phyloP scores from a whole-genome alignment of 2,329 filamentous ascomycete genomes.

The Aspergillus thermomutatus region DNA sequence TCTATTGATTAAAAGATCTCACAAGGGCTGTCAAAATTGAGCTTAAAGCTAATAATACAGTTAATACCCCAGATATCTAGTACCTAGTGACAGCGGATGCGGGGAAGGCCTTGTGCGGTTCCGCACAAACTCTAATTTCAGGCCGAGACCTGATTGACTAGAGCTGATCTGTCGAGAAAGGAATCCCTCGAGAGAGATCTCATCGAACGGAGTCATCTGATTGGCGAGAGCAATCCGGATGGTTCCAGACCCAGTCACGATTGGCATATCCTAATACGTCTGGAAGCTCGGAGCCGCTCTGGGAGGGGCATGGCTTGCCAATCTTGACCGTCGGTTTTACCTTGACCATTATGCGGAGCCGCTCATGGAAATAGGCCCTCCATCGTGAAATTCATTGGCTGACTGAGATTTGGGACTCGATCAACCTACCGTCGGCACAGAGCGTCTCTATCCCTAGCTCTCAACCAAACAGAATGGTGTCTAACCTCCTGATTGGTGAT shows the following conservation, averaged over 20 bases:
- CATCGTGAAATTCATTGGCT: background rate
- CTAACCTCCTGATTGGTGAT: background rate
- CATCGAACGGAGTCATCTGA: background rate
- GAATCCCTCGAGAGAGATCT: too few species aligned
- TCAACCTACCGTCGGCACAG: too few species aligned
- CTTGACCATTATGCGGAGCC: background rate
- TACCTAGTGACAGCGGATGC: background rate
- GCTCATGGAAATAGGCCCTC: background rate
- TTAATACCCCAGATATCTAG: background rate
- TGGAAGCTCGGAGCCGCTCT: background rate
- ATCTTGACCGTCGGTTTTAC: background rate
- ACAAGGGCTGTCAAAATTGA: background rate
- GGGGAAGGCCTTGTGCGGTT: background rate
- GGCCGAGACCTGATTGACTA: background rate
- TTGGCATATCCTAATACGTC: background rate
- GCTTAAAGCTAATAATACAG: background rate
- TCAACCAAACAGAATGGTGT: background rate
- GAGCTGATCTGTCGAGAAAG: background rate
- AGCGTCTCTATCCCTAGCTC: too few species aligned
- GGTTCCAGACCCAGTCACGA: background rate
- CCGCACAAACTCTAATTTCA: background rate
- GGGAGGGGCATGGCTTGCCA: background rate
- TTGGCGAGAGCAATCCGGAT: background rate
- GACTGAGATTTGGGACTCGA: background rate
- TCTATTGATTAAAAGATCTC: too few species aligned